Evolutionary conservation across 331 rosid genomes (phyloP).

Genomic region (Pyrus hybrid): DNA sequence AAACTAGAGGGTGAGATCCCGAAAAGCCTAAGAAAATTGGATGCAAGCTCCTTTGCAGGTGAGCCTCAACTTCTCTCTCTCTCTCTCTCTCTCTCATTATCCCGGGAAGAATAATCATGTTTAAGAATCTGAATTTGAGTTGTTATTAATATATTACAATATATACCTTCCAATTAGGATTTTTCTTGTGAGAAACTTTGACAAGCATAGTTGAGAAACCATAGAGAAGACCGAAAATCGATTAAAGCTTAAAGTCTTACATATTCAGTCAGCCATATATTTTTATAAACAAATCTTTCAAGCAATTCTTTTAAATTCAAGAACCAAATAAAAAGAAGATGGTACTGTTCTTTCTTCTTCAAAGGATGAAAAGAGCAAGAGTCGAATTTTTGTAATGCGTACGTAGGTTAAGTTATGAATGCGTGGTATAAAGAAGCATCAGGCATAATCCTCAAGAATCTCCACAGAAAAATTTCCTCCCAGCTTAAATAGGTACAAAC

Average conservation of each 20-base stretch:
- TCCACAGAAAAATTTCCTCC: too few species aligned
- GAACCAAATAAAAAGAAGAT: too few species aligned
- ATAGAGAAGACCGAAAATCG: background rate
- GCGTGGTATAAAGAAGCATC: too few species aligned
- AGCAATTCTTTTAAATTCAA: background rate
- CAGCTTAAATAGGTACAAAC: too few species aligned
- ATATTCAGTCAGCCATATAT: background rate
- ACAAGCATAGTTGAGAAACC: background rate
- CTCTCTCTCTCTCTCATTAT: background rate
- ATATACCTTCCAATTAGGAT: background rate
- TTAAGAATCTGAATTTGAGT: background rate
- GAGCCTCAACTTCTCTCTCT: background rate
- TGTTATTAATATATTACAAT: background rate
- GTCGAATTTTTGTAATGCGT: too few species aligned
- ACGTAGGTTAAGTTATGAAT: too few species aligned
- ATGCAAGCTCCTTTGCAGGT: conserved; percentile 49
- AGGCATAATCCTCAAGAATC: too few species aligned
- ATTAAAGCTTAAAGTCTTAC: background rate
- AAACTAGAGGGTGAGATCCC: conserved; percentile 57
- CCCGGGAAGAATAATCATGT: background rate
- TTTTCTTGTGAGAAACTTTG: background rate
- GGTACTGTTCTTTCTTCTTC: too few species aligned
- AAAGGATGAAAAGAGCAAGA: too few species aligned
- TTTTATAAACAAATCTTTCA: background rate
- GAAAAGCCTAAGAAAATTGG: conserved; percentile 1